Evolutionary conservation across 257 asterid species (phyloP).

Genomic region (Solanum corneliomulleri): DNA sequence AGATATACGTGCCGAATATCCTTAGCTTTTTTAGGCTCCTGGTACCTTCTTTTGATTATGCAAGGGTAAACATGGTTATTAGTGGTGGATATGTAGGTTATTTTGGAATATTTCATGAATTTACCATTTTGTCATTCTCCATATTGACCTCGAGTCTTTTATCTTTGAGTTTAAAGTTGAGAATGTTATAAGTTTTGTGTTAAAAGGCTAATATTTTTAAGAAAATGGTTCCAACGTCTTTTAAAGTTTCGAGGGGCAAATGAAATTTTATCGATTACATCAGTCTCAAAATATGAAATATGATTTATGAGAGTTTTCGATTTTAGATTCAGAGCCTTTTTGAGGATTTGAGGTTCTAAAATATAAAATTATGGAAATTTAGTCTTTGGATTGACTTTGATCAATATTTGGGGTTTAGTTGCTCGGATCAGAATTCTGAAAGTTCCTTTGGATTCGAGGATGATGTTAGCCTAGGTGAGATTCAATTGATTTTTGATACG

Average conservation of each 20-base stretch:
- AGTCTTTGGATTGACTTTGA: background rate
- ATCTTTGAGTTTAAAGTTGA: background rate
- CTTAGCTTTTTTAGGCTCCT: no score
- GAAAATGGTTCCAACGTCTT: background rate
- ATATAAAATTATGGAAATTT: no score
- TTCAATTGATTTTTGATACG: background rate
- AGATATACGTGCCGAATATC: background rate
- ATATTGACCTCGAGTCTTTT: background rate
- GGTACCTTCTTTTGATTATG: background rate
- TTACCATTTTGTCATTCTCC: background rate
- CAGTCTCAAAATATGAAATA: background rate
- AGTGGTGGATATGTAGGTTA: background rate
- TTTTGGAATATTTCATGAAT: background rate
- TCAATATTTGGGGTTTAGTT: no score
- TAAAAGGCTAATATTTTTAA: background rate
- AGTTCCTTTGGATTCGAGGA: background rate
- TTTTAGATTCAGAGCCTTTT: background rate
- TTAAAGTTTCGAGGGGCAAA: background rate
- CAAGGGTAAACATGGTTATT: background rate
- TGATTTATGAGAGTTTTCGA: background rate
- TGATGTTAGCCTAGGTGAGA: background rate
- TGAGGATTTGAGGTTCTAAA: background rate
- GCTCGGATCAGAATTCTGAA: accelerated
- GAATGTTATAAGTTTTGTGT: no score
- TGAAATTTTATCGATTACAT: no score